These are phyloP conservation scores for Polygonum maritimum DNA, from an alignment of 148 eudicot genomes.

Conservation along the genomic window DNA sequence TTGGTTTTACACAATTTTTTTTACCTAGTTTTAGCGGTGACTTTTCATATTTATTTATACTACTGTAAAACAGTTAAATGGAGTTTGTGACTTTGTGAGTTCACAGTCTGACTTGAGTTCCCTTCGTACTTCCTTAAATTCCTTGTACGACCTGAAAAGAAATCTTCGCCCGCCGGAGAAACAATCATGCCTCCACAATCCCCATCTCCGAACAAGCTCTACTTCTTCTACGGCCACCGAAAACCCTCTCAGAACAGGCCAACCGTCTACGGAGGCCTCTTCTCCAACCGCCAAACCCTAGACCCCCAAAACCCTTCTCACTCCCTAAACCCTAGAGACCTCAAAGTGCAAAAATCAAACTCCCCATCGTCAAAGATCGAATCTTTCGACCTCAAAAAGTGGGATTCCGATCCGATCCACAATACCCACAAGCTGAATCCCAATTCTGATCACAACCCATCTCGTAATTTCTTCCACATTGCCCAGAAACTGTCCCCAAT, in stretches of 20 bases:
- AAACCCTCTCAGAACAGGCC: slow-evolving; percentile 71
- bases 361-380: slow-evolving; percentile 21
- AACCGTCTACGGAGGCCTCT: slow-evolving; percentile 71
- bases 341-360: slow-evolving; percentile 23
- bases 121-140: too few species aligned
- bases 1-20: too few species aligned
- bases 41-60: too few species aligned
- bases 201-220: slow-evolving; percentile 40
- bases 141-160: not conserved
- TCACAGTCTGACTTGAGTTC: too few species aligned
- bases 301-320: slow-evolving; percentile 23
- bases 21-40: too few species aligned
- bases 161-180: not conserved
- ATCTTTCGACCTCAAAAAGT: slow-evolving; percentile 43
- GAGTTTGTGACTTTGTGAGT: too few species aligned
- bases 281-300: slow-evolving; percentile 66
- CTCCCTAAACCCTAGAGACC: slow-evolving; percentile 18
- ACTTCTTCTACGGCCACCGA: slow-evolving; percentile 79
- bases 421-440: not conserved
- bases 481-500: slow-evolving; percentile 61
- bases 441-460: slow-evolving; percentile 22
- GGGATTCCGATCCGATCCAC: slow-evolving; percentile 53
- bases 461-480: slow-evolving; percentile 48
- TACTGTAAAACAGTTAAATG: too few species aligned
- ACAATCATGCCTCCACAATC: slow-evolving; percentile 44